Evolutionary conservation across 2,329 filamentous ascomycete species (phyloP), one percentile per base, ranked within the genome.

Genomic region (Talaromyces albobiverticillius): DNA sequence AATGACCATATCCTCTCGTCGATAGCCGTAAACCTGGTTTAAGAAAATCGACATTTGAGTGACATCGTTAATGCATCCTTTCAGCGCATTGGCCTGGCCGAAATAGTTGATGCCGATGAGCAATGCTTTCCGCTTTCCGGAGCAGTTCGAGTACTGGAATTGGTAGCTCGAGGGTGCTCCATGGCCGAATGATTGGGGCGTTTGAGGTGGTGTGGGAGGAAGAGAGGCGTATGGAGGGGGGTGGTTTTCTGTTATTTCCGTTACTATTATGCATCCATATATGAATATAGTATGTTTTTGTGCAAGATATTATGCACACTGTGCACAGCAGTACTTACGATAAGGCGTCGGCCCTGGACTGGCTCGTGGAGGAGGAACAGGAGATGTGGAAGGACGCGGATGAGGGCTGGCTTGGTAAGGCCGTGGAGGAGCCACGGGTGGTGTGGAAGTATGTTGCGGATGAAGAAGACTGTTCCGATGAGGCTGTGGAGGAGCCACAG

Each of bases 51-150:
- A 95, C 90, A 97, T 95, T 75, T 96, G 96, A 71, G 91, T 88
- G 46, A 96, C 93, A 70, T 97, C 93, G 71, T 97, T 96, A 78
- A 96, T 96, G 67, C 93, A 97, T 32, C 93, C 93, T 57, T 89
- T 80, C 26, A 96, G 79, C 76, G 95, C 88, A 42, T 92, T 92
- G 49, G 89, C 83, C 74, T 96, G 92, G 46, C 89, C 87, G 67
- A 95, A 94, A 74, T 97, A 96, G 76, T 96, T 96, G 78, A 96
- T 96, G 40, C 93, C 93, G 62, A 96, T 93, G 51, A 97, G 76
- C 14, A 96, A 78, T 2, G 92, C 93, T 74, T 95, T 96, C 66
- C 92, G 81, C 59, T 86, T 83, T 50, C 92, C 93, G 3, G 88
- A 95, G 70, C 92, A 97, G 59, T 87, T 86, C 42, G 91, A 96